Conservation (phyloP, 208 protist genomes). For the Leptomonas pyrrhocoris region DNA sequence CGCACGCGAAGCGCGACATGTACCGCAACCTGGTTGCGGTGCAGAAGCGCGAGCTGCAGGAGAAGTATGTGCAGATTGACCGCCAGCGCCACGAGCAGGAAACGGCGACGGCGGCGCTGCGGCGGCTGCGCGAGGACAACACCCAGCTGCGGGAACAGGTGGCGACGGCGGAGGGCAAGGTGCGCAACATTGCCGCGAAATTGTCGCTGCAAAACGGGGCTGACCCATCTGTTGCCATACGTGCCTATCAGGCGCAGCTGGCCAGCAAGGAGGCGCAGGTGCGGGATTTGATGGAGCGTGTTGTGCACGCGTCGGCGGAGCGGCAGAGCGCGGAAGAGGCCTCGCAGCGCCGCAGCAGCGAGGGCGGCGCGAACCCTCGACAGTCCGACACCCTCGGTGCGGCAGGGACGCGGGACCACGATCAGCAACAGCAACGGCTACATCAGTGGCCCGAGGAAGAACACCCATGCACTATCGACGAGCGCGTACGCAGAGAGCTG, state of each 20-base stretch:
- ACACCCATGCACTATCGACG: not conserved
- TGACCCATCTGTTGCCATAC: slow-evolving; percentile 21
- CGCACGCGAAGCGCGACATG: slow-evolving; percentile 57
- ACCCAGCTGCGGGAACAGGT: slow-evolving; percentile 28
- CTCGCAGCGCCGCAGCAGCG: not conserved
- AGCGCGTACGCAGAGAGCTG: not conserved
- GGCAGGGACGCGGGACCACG: not conserved
- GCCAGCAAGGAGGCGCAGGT: slow-evolving; percentile 33
- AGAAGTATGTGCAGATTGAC: slow-evolving; percentile 42
- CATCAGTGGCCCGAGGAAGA: not conserved
- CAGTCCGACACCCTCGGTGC: not conserved
- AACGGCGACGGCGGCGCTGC: not conserved
- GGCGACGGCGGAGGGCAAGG: slow-evolving; percentile 25
- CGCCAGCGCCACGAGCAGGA: slow-evolving; percentile 28
- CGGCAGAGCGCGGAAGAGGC: not conserved
- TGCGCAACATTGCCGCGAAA: slow-evolving; percentile 17
- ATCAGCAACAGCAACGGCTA: not conserved
- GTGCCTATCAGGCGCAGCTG: slow-evolving; percentile 31
- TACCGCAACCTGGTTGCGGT: slow-evolving; percentile 64
- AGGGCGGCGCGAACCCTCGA: not conserved
- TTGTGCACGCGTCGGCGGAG: not conserved
- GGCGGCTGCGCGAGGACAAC: slow-evolving; percentile 22
- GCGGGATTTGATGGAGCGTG: slow-evolving; percentile 19
- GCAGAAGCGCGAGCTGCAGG: slow-evolving; percentile 58
- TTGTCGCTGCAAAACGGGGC: slow-evolving; percentile 18